A percentile compares a stretch with the other conserved stretches of the same genome.
phyloP scores from a whole-genome alignment of 257 asterid genomes.

The Primulina huaijiensis region DNA sequence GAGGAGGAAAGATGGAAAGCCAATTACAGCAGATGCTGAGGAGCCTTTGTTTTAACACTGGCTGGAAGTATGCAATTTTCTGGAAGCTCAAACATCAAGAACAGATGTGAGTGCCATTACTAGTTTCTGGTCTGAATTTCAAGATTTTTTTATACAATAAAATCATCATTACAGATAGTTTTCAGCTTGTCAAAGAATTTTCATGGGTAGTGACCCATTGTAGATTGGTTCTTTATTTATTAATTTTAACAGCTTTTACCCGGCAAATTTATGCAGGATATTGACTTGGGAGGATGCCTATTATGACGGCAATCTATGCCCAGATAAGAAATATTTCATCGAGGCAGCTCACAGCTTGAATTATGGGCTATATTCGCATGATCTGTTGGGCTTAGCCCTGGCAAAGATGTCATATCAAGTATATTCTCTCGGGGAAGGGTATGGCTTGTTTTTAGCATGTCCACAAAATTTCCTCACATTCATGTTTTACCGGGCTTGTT shows the following conservation, averaged over 20 bases:
- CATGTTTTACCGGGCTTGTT: slow-evolving; percentile 23
- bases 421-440: slow-evolving; percentile 96
- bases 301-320: slow-evolving; percentile 45
- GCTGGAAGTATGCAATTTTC: slow-evolving; percentile 87
- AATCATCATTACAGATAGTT: not conserved
- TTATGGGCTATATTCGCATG: slow-evolving; percentile 54
- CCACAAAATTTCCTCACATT: slow-evolving; percentile 7
- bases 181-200: not conserved
- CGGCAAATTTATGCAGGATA: slow-evolving; percentile 56
- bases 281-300: slow-evolving; percentile 85
- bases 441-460: slow-evolving; percentile 29
- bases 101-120: slow-evolving; percentile 64
- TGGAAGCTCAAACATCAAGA: slow-evolving; percentile 87
- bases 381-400: slow-evolving; percentile 76
- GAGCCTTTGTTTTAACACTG: slow-evolving; percentile 68
- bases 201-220: slow-evolving; percentile 8
- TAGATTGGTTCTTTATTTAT: slow-evolving; percentile 10
- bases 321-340: slow-evolving; percentile 38
- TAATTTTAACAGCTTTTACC: slow-evolving; percentile 16
- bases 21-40: slow-evolving; percentile 65
- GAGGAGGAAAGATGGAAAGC: slow-evolving; percentile 62
- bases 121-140: slow-evolving; percentile 1
- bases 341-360: slow-evolving; percentile 37
- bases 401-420: slow-evolving; percentile 89
- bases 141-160: not conserved